Evolutionary conservation across 257 asterid genomes (phyloP).

Genomic region (Fraxinus excelsior): DNA sequence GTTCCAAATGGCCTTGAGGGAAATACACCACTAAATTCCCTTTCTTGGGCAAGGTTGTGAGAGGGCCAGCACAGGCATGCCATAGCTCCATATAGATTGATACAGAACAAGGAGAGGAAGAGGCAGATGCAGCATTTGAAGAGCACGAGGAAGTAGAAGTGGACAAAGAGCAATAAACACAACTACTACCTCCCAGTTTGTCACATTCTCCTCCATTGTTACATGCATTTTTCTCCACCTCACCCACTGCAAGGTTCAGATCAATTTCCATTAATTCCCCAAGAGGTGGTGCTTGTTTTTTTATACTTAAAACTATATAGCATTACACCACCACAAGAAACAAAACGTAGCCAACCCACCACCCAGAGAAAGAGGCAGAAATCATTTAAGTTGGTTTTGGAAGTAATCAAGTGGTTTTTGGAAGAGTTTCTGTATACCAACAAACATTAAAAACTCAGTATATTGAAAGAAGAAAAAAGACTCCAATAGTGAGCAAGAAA

Average conservation of each 20-base stretch:
- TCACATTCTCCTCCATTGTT: constrained; percentile 67
- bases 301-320: constrained; percentile 14
- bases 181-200: constrained; percentile 39
- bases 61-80: constrained; percentile 98
- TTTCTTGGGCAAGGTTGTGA: constrained; percentile 83
- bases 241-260: constrained; percentile 74
- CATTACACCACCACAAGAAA: constrained; percentile 29
- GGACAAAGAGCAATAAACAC: constrained; percentile 48
- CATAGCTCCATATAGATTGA: constrained; percentile 83
- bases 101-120: constrained; percentile 29
- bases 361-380: constrained; percentile 8
- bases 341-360: constrained; percentile 15
- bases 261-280: constrained; percentile 81
- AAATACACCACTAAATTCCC: constrained; percentile 88
- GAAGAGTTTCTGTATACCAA: constrained; percentile 24
- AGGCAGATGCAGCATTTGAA: constrained; percentile 58
- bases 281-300: constrained; percentile 17
- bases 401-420: constrained; percentile 35
- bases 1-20: constrained; percentile 97
- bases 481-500: constrained; percentile 40
- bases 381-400: constrained; percentile 26
- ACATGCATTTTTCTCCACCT: constrained; percentile 64
- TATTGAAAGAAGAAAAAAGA: constrained; percentile 14
- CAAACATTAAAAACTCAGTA: constrained; percentile 28
- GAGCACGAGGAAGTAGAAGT: constrained; percentile 67